Evolutionary conservation across 106 monocot species (phyloP), one percentile per base, ranked within the genome.

Genomic region (Dioscorea alata): DNA sequence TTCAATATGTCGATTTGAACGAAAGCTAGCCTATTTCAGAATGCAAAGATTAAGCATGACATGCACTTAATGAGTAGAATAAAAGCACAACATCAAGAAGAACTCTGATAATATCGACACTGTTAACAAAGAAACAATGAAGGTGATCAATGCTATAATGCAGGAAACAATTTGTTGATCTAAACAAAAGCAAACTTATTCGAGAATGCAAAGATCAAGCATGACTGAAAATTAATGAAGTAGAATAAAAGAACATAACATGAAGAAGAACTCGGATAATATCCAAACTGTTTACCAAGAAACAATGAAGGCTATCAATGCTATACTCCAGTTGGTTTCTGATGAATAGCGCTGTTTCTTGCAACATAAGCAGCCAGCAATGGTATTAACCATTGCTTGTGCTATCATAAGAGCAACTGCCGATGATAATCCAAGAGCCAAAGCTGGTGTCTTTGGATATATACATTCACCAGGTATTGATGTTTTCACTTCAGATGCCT

Each of bases 301-400:
- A 19, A 86, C 13, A 15, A 88, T 78, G 65, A 84, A 97, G 50
- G 84, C 84, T 51, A 92, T 76, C 73, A 92, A 71, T 15, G 72
- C 91, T 12, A 71, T 50, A 5, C 69, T 84, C 88, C 92, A 89
- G 34, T 84, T 84, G n/a, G 68, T 66, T 57, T 68, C 74, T 7
- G 91, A 79, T 4, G 73, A 71, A 70, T 71, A 48, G 18, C 72
- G 75, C 65, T 84, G 75, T 68, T 52, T 84, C 79, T 76, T 92
- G 82, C 96, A 97, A 63, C 96, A 97, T 68, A 89, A 76, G 74
- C 96, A 97, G 33, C 96, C 92, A 57, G 96, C 86, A 8, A 92
- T 71, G 33, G 80, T 72, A 49, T 89, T 97, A 31, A 92, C 85
- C 23, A 92, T 81, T 18, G 80, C 78, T 57, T 97, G 91, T 14